phyloP scores from a whole-genome alignment of 768 basidiomycete species.

The Auricularia cornea region DNA sequence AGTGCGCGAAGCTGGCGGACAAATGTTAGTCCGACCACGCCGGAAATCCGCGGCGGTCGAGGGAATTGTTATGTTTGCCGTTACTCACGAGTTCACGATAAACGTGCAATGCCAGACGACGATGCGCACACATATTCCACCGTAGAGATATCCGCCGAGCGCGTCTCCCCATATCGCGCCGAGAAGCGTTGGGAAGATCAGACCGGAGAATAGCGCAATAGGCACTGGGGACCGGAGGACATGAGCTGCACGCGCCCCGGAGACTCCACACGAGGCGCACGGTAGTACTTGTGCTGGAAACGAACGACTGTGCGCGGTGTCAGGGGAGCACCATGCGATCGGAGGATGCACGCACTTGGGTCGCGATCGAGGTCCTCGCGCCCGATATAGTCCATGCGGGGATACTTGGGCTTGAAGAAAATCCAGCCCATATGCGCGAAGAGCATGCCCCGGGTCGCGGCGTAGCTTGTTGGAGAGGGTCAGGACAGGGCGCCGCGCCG shows the following conservation, averaged over 20 bases:
- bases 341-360: slow-evolving; percentile 39
- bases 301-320: slow-evolving; percentile 48
- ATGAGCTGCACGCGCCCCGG: neutral
- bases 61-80: neutral
- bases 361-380: slow-evolving; percentile 60
- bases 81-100: slow-evolving; percentile 55
- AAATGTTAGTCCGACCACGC: neutral
- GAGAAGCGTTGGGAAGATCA: slow-evolving; percentile 47
- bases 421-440: slow-evolving; percentile 85
- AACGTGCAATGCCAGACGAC: slow-evolving; percentile 62
- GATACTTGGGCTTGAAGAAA: slow-evolving; percentile 65
- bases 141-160: slow-evolving; percentile 64
- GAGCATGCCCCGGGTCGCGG: slow-evolving; percentile 62
- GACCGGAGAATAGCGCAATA: slow-evolving; percentile 50
- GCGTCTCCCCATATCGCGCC: slow-evolving; percentile 56
- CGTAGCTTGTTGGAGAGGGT: slow-evolving; percentile 38
- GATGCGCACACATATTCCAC: slow-evolving; percentile 50
- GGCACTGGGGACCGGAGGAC: slow-evolving; percentile 33
- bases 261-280: slow-evolving; percentile 24
- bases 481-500: neutral
- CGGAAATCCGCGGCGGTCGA: neutral
- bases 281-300: slow-evolving; percentile 62
- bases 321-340: neutral
- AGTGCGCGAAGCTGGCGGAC: slow-evolving; percentile 55
- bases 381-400: slow-evolving; percentile 54